phyloP scores from a whole-genome alignment of 169 alveolate species.

The Cryptosporidium sp. region DNA sequence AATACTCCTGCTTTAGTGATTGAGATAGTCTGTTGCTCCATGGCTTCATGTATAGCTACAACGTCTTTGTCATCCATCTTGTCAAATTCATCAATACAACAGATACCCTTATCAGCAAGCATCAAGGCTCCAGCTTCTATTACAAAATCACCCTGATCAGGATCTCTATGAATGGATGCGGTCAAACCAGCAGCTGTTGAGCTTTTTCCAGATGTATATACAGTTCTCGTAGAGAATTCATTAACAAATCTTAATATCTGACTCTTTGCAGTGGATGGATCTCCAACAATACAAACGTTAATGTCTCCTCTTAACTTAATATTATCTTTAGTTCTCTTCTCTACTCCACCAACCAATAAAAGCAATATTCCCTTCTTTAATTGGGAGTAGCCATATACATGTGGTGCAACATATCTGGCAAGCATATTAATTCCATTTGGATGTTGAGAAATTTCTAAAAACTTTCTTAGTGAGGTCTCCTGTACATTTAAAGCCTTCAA shows the following conservation, averaged over 20 bases:
- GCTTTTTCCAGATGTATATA: slow-evolving; percentile 96
- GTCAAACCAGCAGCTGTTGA: slow-evolving; percentile 98
- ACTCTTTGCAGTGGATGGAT: slow-evolving; percentile 98
- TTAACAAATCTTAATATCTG: slow-evolving; percentile 94
- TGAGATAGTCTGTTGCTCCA: slow-evolving; percentile 98
- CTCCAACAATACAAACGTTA: slow-evolving; percentile 97
- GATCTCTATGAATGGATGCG: slow-evolving; percentile 96
- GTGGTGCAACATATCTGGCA: slow-evolving; percentile 93
- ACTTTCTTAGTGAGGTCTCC: slow-evolving; percentile 80
- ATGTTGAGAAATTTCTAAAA: slow-evolving; percentile 82
- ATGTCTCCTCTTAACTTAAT: slow-evolving; percentile 95
- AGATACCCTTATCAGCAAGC: slow-evolving; percentile 97
- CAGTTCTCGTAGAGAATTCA: slow-evolving; percentile 93
- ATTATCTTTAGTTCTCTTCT: slow-evolving; percentile 93
- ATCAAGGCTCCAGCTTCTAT: slow-evolving; percentile 98
- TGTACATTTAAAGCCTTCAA: slow-evolving; percentile 26
- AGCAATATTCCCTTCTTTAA: slow-evolving; percentile 96
- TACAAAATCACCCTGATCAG: slow-evolving; percentile 96
- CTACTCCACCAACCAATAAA: slow-evolving; percentile 96
- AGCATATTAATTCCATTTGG: slow-evolving; percentile 86
- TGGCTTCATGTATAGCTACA: slow-evolving; percentile 99
- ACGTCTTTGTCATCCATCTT: slow-evolving; percentile 96
- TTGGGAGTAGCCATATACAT: slow-evolving; percentile 95
- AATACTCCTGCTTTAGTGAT: slow-evolving; percentile 98
- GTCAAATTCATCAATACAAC: slow-evolving; percentile 98